Evolutionary conservation across 306 rosid genomes (phyloP), one percentile per base, ranked within the genome.

Genomic region (Senna siamea): DNA sequence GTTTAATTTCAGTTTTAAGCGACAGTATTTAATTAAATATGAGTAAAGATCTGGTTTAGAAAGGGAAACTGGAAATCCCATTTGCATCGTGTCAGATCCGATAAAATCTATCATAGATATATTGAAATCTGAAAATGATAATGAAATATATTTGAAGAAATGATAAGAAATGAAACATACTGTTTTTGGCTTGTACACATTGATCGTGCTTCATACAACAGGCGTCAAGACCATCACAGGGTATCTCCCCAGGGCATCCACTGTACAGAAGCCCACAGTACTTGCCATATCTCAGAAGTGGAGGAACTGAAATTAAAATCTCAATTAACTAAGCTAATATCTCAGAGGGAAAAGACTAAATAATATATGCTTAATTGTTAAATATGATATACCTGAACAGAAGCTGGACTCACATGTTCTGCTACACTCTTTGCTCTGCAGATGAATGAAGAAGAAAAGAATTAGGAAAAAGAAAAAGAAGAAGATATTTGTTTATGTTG

Each of bases 171-270:
- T 35, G 47, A 37, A 70, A 85, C 97, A 76, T 57, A 95, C 99
- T 85, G 78, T 90, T 85, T 73, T 88, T 90, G 38, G 79, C 69
- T 74, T 74, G 81, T 10, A 95, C 96, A 63, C 99, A 95, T 44
- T 78, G 85, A 55, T 95, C 98, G 59, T 95, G 99, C 48, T 79
- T 90, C 99, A 92, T 90, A 51, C 98, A 95, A 48, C 99, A 92
- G 50, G 89, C 87, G 50, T 95, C 99, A 48, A 92, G 94, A 58
- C 93, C 99, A 87, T 95, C 96, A 70, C 99, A 95, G 44, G 99
- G 99, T 20, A n/a, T 69, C 84, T 95, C 92, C 22, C 97, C 98
- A 0, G 97, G 96, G 72, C 99, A 95, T 47, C 99, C 99, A 72
- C 99, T 92, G 34, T 88, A 92, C 41, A 92, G 52, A 20, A 92